Evolutionary conservation across 2,329 filamentous ascomycete genomes (phyloP).

Genomic region (Coniochaeta sp.): DNA sequence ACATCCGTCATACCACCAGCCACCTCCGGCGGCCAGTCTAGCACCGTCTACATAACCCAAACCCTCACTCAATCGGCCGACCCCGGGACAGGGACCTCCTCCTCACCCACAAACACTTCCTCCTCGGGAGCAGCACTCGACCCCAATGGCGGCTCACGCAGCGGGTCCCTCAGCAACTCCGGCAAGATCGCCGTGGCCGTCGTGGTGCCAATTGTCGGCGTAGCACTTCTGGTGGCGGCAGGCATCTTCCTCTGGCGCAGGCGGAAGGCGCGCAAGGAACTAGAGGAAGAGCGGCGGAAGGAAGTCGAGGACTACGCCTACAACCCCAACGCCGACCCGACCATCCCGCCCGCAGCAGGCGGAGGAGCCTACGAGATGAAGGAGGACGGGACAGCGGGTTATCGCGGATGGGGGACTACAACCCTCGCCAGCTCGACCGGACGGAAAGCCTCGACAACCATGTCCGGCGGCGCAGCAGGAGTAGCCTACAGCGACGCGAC

Average conservation of each 20-base stretch:
- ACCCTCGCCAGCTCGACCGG: slow-evolving; percentile 60
- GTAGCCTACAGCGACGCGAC: slow-evolving; percentile 52
- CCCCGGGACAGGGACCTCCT: slow-evolving; percentile 18
- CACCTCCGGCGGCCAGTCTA: slow-evolving; percentile 5
- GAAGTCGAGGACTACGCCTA: slow-evolving; percentile 97
- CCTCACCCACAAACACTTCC: slow-evolving; percentile 13
- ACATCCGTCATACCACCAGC: neutral
- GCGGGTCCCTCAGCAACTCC: slow-evolving; percentile 47
- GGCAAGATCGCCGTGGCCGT: slow-evolving; percentile 88
- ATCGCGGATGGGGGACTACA: slow-evolving; percentile 90
- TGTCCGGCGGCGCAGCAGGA: slow-evolving; percentile 66
- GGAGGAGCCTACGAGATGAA: slow-evolving; percentile 60
- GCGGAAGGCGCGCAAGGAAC: slow-evolving; percentile 76
- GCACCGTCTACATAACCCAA: slow-evolving; percentile 11
- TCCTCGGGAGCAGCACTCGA: slow-evolving; percentile 19
- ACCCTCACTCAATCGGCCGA: slow-evolving; percentile 12
- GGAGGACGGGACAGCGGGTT: slow-evolving; percentile 70
- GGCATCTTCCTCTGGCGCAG: slow-evolving; percentile 83
- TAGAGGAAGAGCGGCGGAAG: slow-evolving; percentile 83
- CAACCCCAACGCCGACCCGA: slow-evolving; percentile 95
- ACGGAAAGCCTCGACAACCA: slow-evolving; percentile 81
- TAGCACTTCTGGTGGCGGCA: slow-evolving; percentile 70
- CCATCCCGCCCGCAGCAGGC: slow-evolving; percentile 47
- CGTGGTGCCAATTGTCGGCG: slow-evolving; percentile 83
- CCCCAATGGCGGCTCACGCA: slow-evolving; percentile 19